Percentiles rank a stretch among this genome's conserved stretches.
phyloP scores from a whole-genome alignment of 2,329 filamentous ascomycete genomes.

The Celoporthe dispersa region DNA sequence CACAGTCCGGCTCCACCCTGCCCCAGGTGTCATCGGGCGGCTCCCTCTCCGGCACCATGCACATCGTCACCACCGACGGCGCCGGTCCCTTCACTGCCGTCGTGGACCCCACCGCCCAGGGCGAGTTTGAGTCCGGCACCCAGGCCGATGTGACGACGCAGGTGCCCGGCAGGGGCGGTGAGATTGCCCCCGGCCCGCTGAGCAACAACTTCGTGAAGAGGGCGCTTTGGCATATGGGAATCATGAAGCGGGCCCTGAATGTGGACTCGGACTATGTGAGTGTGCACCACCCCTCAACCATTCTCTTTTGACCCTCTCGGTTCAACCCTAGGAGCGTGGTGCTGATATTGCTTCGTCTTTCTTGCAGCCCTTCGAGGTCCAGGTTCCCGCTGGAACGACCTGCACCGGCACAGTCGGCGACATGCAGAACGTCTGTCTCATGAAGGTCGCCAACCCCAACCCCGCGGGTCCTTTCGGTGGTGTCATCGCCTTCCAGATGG shows the following conservation, averaged over 20 bases:
- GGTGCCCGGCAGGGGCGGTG: conserved; percentile 28
- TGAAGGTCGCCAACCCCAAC: conserved; percentile 34
- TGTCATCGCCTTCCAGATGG: conserved; percentile 33
- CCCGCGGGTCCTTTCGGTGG: conserved; percentile 31
- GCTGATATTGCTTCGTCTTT: neutral
- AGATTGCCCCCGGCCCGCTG: conserved; percentile 23
- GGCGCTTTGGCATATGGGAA: conserved; percentile 24
- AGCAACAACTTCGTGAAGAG: conserved; percentile 19
- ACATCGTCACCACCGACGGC: conserved; percentile 36
- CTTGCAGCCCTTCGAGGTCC: conserved; percentile 27
- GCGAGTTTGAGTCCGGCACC: conserved; percentile 29
- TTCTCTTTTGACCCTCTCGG: neutral
- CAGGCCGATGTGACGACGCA: conserved; percentile 27
- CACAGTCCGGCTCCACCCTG: conserved; percentile 35
- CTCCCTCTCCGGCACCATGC: conserved; percentile 32
- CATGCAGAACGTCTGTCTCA: conserved; percentile 29
- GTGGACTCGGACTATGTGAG: conserved; percentile 28
- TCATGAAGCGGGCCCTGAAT: conserved; percentile 30
- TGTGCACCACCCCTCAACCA: conserved; percentile 8
- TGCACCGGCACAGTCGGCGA: conserved; percentile 30
- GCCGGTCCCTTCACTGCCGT: conserved; percentile 32
- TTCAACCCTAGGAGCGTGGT: neutral
- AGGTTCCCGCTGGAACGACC: conserved; percentile 31
- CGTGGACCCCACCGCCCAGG: conserved; percentile 30
- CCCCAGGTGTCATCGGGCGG: conserved; percentile 33